These are phyloP conservation scores for Parastagonospora nodorum DNA, from an alignment of 2,329 filamentous ascomycete species.

Conservation along the genomic window DNA sequence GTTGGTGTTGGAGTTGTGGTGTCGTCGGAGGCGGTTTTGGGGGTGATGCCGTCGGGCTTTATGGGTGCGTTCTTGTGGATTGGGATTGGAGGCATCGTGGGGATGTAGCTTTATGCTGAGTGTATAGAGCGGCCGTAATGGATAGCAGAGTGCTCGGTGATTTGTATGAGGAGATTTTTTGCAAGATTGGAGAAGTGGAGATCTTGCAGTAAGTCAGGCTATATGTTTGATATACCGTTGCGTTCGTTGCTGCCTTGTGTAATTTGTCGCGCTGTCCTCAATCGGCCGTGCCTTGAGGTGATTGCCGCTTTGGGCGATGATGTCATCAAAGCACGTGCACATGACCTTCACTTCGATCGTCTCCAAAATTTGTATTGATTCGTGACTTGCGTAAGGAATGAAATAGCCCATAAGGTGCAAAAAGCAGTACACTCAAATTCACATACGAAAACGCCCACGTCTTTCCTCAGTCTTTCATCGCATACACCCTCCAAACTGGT, in stretches of 20 bases:
- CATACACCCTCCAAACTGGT: no score
- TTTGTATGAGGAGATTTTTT: not conserved
- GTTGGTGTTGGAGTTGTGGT: conserved; percentile 42
- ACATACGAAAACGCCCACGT: no score
- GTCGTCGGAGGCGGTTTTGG: conserved; percentile 40
- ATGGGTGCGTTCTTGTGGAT: conserved; percentile 55
- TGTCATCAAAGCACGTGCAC: conserved; percentile 30
- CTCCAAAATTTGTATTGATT: not conserved
- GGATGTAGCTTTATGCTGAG: conserved; percentile 1
- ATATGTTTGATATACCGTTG: not conserved
- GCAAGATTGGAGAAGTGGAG: not conserved
- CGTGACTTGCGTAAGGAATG: not conserved
- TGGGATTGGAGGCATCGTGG: conserved; percentile 53
- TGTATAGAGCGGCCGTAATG: not conserved
- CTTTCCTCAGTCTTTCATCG: no score
- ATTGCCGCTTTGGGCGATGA: conserved; percentile 33
- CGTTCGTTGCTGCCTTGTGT: conserved; percentile 29
- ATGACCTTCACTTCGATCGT: not conserved
- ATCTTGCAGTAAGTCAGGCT: not conserved
- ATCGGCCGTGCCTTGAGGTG: conserved; percentile 12
- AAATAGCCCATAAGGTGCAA: not conserved
- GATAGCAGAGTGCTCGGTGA: not conserved
- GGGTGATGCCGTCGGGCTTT: conserved; percentile 45
- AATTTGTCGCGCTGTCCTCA: conserved; percentile 22
- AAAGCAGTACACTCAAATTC: no score